Evolutionary conservation across 2,329 filamentous ascomycete species (phyloP), one percentile per base, ranked within the genome.

Genomic region (Penicillium sp.): DNA sequence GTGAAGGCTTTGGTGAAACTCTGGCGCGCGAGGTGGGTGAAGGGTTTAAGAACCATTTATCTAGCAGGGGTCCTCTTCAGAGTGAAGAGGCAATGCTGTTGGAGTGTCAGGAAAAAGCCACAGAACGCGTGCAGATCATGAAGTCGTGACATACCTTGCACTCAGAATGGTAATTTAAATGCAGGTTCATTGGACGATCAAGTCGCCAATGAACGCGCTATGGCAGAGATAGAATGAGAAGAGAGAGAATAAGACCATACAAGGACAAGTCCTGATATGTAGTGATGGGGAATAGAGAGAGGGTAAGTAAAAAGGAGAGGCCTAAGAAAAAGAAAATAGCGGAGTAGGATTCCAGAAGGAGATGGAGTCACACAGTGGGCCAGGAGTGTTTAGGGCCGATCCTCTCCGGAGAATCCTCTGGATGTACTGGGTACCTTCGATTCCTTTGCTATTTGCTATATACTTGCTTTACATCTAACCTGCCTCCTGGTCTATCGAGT

Each of bases 181-280:
- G 89, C 90, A 96, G 89, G 89, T 93, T 95, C 90, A 95, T 95
- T 89, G 91, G 88, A 94, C 89, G 90, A 88, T 85, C 60, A 52
- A 67, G 84, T 84, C 87, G 87, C 78, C 89, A 94, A 85, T 47
- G 77, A 89, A 95, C 88, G 88, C 89, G 89, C 88, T 50, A 49
- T 45, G 46, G 36, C 38, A 45, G 46, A 42, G 32, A 34, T 28
- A 50, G 44, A 27, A 40, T 26, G 52, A 42, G 29, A 40, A 31
- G 10, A n/a, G 6, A 11, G 20, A 2, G n/a, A n/a, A 36, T 36
- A 36, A 37, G 13, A 24, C 35, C 22, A 20, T 7, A n/a, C n/a
- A 37, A 14, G 20, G 35, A 24, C 20, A 37, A 20, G 35, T 37
- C 35, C 29, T 16, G 23, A 4, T 22, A n/a, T n/a, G n/a, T n/a